A percentile compares a stretch with the other conserved stretches of the same genome.
phyloP scores from a whole-genome alignment of 768 basidiomycete species.

The Crucibulum laeve region DNA sequence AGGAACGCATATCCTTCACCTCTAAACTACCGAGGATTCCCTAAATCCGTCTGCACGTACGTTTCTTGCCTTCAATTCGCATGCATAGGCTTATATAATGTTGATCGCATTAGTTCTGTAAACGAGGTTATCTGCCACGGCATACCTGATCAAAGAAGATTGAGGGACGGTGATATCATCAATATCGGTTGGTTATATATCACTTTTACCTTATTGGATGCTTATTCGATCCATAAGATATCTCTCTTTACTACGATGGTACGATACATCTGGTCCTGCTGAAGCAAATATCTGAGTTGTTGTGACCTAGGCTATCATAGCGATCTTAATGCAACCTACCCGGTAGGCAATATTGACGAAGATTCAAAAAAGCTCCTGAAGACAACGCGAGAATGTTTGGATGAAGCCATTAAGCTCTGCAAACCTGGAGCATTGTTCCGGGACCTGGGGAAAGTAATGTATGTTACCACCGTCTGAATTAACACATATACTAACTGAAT shows the following conservation, averaged over 20 bases:
- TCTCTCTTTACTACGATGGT: conserved; percentile 80
- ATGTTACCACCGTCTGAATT: conserved; percentile 23
- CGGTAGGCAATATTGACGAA: conserved; percentile 82
- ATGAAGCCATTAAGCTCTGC: conserved; percentile 88
- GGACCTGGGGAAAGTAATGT: conserved; percentile 86
- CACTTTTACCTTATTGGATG: conserved; percentile 4
- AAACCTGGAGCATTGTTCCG: conserved; percentile 91
- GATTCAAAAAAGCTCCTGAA: conserved; percentile 79
- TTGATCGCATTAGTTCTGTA: conserved; percentile 52
- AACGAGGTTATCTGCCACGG: conserved; percentile 99
- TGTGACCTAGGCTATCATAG: conserved; percentile 71
- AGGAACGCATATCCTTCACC: conserved; percentile 93
- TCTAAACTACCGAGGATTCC: conserved; percentile 85
- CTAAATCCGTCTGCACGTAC: conserved; percentile 96
- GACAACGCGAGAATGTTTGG: conserved; percentile 77
- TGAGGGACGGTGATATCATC: conserved; percentile 92
- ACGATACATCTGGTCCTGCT: conserved; percentile 2
- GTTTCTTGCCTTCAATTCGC: conserved; percentile 23
- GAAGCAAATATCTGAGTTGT: not conserved
- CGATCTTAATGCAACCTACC: conserved; percentile 91
- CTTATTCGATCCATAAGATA: conserved; percentile 42
- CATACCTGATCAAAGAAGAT: conserved; percentile 81
- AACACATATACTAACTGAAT: not conserved
- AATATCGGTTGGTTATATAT: conserved; percentile 67
- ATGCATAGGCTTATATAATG: conserved; percentile 2